phyloP scores from a whole-genome alignment of 495 filamentous ascomycete species.

The Penicillium crystallinum region DNA sequence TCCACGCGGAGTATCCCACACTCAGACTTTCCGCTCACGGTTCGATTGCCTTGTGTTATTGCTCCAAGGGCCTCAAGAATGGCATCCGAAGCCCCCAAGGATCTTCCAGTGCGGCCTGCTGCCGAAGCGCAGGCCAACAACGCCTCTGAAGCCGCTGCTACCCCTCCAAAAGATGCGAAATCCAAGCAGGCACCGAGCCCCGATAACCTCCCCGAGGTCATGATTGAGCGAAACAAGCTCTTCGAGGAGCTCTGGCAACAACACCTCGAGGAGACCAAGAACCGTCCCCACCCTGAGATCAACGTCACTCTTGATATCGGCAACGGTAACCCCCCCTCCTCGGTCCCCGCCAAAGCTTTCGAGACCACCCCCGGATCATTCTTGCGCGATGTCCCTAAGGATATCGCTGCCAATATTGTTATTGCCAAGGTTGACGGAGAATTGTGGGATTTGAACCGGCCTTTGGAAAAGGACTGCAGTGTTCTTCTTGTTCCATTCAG shows the following conservation, averaged over 20 bases:
- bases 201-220: slow-evolving; percentile 66
- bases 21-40: slow-evolving; percentile 6
- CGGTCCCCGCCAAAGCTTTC: slow-evolving; percentile 45
- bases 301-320: slow-evolving; percentile 47
- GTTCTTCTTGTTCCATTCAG: slow-evolving; percentile 81
- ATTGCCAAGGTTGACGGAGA: slow-evolving; percentile 77
- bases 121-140: slow-evolving; percentile 25
- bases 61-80: slow-evolving; percentile 20
- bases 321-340: slow-evolving; percentile 37
- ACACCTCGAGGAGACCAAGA: slow-evolving; percentile 64
- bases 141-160: slow-evolving; percentile 22
- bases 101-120: slow-evolving; percentile 37
- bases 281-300: slow-evolving; percentile 43
- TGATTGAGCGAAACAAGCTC: slow-evolving; percentile 74
- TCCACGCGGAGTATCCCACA: slow-evolving; percentile 1
- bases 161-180: slow-evolving; percentile 24
- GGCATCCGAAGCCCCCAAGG: slow-evolving; percentile 39
- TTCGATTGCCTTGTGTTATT: slow-evolving; percentile 14
- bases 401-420: slow-evolving; percentile 52
- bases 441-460: slow-evolving; percentile 88
- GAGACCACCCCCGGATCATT: slow-evolving; percentile 52
- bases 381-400: slow-evolving; percentile 48
- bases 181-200: slow-evolving; percentile 21
- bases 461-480: slow-evolving; percentile 69
- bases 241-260: slow-evolving; percentile 85